Percentiles rank a stretch among this genome's conserved stretches.
Evolutionary conservation across 768 basidiomycete species (phyloP).

Genomic region (Phylloporus rhodoxanthus): DNA sequence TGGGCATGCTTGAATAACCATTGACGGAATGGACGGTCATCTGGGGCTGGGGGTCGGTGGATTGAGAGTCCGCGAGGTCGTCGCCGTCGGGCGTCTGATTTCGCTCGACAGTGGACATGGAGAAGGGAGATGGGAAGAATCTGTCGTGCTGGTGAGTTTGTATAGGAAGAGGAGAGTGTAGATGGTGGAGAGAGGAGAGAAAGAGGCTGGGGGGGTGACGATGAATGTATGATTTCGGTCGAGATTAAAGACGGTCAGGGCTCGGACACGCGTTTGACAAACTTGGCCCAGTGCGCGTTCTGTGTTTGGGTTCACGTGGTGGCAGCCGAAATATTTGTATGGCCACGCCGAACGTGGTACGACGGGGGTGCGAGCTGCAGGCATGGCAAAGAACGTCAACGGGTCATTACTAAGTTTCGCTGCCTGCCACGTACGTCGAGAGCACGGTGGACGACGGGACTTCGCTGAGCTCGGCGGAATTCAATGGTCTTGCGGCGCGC

Average conservation of each 20-base stretch:
- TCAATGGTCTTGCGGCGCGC: slow-evolving; percentile 17
- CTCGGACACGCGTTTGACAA: slow-evolving; percentile 34
- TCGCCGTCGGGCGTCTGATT: slow-evolving; percentile 39
- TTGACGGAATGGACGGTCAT: slow-evolving; percentile 47
- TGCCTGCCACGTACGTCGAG: slow-evolving; percentile 24
- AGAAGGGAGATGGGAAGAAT: slow-evolving; percentile 24
- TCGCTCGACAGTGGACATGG: slow-evolving; percentile 36
- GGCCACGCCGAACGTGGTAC: slow-evolving; percentile 13
- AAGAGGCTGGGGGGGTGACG: slow-evolving; percentile 12
- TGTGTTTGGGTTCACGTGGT: slow-evolving; percentile 31
- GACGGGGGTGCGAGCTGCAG: slow-evolving; percentile 15
- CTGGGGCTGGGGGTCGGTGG: slow-evolving; percentile 39
- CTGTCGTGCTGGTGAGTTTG: slow-evolving; percentile 24
- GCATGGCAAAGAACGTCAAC: slow-evolving; percentile 27
- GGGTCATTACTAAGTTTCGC: slow-evolving; percentile 7
- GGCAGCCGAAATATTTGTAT: slow-evolving; percentile 28
- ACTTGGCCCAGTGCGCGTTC: slow-evolving; percentile 30
- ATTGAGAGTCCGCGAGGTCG: slow-evolving; percentile 31
- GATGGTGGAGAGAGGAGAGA: slow-evolving; percentile 9
- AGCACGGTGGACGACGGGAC: slow-evolving; percentile 15
- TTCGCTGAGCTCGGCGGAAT: slow-evolving; percentile 36
- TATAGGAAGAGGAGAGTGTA: slow-evolving; percentile 31
- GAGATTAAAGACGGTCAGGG: slow-evolving; percentile 25
- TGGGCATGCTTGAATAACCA: slow-evolving; percentile 47
- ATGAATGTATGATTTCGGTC: slow-evolving; percentile 29